Evolutionary conservation across 129 eudicot genomes (phyloP), one percentile per base, ranked within the genome.

Genomic region (Artemisia tridentata): DNA sequence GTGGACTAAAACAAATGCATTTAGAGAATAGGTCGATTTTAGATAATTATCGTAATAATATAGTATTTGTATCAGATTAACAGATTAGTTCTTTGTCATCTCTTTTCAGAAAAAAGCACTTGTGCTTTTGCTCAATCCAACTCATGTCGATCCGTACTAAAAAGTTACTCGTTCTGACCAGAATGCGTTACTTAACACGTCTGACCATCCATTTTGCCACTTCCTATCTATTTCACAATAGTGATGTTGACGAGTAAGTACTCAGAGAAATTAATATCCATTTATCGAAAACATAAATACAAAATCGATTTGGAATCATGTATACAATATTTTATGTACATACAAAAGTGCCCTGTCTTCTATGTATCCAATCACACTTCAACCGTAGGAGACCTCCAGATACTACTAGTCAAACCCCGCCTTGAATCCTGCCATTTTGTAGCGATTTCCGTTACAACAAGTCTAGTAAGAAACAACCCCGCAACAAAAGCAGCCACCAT

Each of bases 381-480:
- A 73, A 34, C 60, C 0, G 11, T 69, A 17, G 81, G 49, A 51
- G 84, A 65, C 67, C 76, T 79, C 11, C 80, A 63, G 5, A 51
- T 52, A 11, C 79, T 55, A 64, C 63, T 34, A 2, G 19, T 15
- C 58, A 56, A 71, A 67, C 72, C 82, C 16, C 54, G 14, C 50
- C 84, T 69, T 3, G 88, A 73, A 43, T 73, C 77, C 51, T 73
- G 78, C 73, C 86, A 80, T 80, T 92, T 92, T 11, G 86, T 69
- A 69, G 79, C 78, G 69, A 88, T 86, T 76, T 93, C 98, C 0
- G 83, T 84, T 56, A 89, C 77, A 2, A 93, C 98, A 0, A 89
- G 95, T 75, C 85, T 83, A 3, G 96, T 88, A 31, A 93, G 95
- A 75, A 89, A 84, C 81, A 93, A 67, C 13, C 97, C 98, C 3